These are phyloP conservation scores for Neurospora sublineolata DNA, from an alignment of 495 filamentous ascomycete genomes.

Conservation along the genomic window DNA sequence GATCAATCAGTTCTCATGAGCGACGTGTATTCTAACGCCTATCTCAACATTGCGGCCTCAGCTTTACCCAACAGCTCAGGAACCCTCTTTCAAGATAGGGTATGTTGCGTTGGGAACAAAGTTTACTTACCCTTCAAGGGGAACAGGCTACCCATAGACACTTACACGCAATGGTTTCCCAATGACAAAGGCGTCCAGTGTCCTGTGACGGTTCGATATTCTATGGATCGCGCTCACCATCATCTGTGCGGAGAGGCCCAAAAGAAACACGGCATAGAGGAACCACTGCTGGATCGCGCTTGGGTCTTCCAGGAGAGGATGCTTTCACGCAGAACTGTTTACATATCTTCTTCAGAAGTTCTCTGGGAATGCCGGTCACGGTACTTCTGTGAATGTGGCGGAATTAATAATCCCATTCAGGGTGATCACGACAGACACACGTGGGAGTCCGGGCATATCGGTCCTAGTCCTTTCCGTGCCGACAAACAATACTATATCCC, in stretches of 20 bases:
- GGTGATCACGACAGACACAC: too few relatives aligned
- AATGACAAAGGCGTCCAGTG: neutral
- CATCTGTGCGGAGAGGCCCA: neutral
- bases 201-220: neutral
- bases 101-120: neutral
- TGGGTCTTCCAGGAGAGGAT: neutral
- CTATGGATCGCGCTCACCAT: neutral
- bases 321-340: neutral
- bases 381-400: neutral
- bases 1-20: neutral
- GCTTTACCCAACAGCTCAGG: neutral
- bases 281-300: neutral
- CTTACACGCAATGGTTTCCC: neutral
- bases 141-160: neutral
- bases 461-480: neutral
- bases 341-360: neutral
- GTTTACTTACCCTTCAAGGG: neutral
- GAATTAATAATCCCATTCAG: neutral
- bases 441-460: neutral
- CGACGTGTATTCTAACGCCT: neutral
- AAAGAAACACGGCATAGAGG: fast-evolving
- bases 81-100: neutral
- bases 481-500: neutral
- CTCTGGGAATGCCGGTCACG: neutral
- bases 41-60: neutral